Evolutionary conservation across 2,329 filamentous ascomycete genomes (phyloP), one percentile per base, ranked within the genome.

Genomic region (Ceratocystis huliohia): DNA sequence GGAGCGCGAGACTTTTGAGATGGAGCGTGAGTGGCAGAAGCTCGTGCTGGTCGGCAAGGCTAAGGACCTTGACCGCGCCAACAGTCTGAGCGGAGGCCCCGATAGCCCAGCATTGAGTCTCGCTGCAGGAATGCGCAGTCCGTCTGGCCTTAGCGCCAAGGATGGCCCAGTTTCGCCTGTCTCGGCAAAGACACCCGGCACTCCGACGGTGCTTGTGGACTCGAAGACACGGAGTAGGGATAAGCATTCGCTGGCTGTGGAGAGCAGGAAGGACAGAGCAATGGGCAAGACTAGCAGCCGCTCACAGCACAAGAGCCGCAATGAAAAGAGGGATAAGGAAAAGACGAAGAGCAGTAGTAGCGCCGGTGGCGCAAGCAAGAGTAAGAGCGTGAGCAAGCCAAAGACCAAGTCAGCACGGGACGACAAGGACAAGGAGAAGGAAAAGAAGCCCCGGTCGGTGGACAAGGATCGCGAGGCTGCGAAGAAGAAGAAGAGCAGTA

Each of bases 1-100:
- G 28, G 68, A 71, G 41, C 68, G 70, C 63, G 69, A 69, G 5
- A 64, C 66, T 25, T 68, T 70, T 33, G 69, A 67, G 53, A 67
- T 68, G 61, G 69, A 68, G 25, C 64, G 46, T 28, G 66, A 68
- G 61, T 68, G 66, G 66, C 46, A 64, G 61, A 68, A 68, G 50
- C 53, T 68, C 33, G 66, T 63, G 15, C 48, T 63, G 2, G 62
- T 50, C 25, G 61, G 61, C 25, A 65, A 65, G 50, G 61, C 61
- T 5, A 65, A 66, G 59, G 56, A 63, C 15, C 33, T 57, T n/a
- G 61, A 28, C 22, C 46, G 59, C 28, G 57, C 48, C n/a, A 57
- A 45, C 10, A 48, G 59, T 41, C n/a, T 59, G 15, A 45, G 15
- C n/a, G 61, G 48, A 45, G 63, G 44, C 13, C 44, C 28, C 25